Percentiles rank a stretch among this genome's conserved stretches.
Conservation (phyloP, 2,329 filamentous ascomycete species). For the Colletotrichum orbiculare region DNA sequence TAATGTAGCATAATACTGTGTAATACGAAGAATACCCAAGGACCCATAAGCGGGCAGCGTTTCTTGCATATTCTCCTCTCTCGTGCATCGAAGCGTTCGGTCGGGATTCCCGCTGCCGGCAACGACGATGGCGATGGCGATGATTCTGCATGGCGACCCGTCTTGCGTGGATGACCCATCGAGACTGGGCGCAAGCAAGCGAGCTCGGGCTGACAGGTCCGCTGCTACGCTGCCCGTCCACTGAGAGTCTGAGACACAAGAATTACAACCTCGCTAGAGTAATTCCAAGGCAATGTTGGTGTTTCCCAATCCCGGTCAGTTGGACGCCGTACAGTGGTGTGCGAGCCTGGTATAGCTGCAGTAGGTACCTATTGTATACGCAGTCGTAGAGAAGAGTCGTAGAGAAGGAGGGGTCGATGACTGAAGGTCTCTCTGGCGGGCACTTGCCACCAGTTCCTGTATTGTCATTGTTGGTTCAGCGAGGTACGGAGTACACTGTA, state of each 20-base stretch:
- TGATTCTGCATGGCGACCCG: constrained; percentile 22
- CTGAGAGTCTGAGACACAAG: not conserved
- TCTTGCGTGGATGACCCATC: constrained; percentile 29
- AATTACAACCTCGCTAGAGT: constrained; percentile 4
- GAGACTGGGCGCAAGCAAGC: constrained; percentile 15
- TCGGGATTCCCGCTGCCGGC: constrained; percentile 20
- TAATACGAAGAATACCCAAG: not conserved
- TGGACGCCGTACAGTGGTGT: no score
- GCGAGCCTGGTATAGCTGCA: no score
- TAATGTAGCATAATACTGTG: not conserved
- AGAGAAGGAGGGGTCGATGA: no score
- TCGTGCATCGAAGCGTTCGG: constrained; percentile 14
- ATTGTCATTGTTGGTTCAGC: no score
- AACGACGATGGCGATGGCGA: not conserved
- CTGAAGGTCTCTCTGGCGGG: no score
- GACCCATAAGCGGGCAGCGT: constrained; percentile 18
- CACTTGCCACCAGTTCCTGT: no score
- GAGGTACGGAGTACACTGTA: no score
- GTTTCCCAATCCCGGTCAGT: not conserved
- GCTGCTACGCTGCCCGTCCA: not conserved
- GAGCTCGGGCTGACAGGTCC: constrained; percentile 9
- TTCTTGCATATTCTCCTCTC: constrained; percentile 21
- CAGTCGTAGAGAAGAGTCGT: no score
- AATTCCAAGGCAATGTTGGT: constrained; percentile 2
- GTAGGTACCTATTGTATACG: no score